Conservation (phyloP, 176 grass and related monocot genomes). For the Eragrostis curvula region DNA sequence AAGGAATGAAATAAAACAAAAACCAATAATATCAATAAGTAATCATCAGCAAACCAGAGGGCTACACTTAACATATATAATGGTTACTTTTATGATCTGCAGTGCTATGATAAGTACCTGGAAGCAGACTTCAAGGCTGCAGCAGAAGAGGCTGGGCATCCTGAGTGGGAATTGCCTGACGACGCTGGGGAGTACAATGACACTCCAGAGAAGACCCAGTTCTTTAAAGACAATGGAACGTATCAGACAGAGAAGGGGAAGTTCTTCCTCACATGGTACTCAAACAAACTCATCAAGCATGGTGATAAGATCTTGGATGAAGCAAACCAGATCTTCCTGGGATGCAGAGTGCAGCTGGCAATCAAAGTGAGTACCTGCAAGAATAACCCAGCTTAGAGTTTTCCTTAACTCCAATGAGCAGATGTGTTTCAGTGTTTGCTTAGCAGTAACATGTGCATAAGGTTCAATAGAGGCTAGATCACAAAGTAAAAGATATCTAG, state of each 20-base stretch:
- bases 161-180: slow-evolving; percentile 87
- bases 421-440: neutral
- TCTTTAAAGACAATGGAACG: slow-evolving; percentile 69
- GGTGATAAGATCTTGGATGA: slow-evolving; percentile 78
- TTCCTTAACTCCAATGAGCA: neutral
- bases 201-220: slow-evolving; percentile 65
- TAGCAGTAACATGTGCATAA: neutral
- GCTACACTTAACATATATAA: slow-evolving; percentile 11
- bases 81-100: slow-evolving; percentile 40
- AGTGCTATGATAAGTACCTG: slow-evolving; percentile 91
- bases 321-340: slow-evolving; percentile 74
- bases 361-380: slow-evolving; percentile 70
- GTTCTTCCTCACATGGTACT: slow-evolving; percentile 96
- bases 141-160: slow-evolving; percentile 59
- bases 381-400: neutral
- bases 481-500: neutral
- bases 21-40: neutral
- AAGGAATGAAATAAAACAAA: neutral
- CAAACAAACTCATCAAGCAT: slow-evolving; percentile 85
- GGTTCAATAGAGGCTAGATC: neutral
- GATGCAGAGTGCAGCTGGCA: slow-evolving; percentile 71
- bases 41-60: slow-evolving; percentile 3
- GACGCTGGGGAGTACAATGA: slow-evolving; percentile 85
- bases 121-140: slow-evolving; percentile 67
- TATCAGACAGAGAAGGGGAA: slow-evolving; percentile 65